A percentile compares a stretch with the other conserved stretches of the same genome.
phyloP scores from a whole-genome alignment of 2,329 filamentous ascomycete genomes.

The Aspergillus ibericus region DNA sequence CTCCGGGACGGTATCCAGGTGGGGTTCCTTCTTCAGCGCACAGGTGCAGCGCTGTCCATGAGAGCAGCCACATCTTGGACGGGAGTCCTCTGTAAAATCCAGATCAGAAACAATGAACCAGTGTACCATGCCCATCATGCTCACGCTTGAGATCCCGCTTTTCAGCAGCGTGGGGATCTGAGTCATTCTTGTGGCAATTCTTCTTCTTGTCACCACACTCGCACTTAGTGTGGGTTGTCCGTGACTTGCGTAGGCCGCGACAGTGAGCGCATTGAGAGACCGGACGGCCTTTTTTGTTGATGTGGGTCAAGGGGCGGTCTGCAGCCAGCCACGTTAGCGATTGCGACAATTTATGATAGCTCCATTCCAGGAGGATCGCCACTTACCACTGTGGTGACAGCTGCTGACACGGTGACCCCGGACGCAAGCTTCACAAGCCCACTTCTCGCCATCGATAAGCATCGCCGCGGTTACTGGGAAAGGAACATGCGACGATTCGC shows the following conservation, averaged over 20 bases:
- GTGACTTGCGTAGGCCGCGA: constrained; percentile 92
- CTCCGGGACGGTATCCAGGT: constrained; percentile 52
- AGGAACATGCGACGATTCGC: constrained; percentile 44
- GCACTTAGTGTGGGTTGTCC: constrained; percentile 91
- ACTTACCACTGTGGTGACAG: constrained; percentile 89
- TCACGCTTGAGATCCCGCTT: constrained; percentile 42
- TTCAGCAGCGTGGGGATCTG: constrained; percentile 34
- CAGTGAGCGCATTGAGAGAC: constrained; percentile 98
- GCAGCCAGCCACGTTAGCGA: constrained; percentile 17
- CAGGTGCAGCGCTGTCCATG: constrained; percentile 62
- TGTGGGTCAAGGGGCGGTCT: constrained; percentile 91
- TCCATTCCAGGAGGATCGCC: constrained; percentile 7
- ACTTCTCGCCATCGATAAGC: constrained; percentile 95
- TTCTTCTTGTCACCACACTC: constrained; percentile 94
- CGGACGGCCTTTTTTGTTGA: constrained; percentile 95
- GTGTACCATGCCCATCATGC: constrained; percentile 30
- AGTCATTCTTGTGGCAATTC: constrained; percentile 44
- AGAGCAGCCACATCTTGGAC: constrained; percentile 51
- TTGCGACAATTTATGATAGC: neutral
- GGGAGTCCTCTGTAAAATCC: constrained; percentile 35
- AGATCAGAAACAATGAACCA: constrained; percentile 35
- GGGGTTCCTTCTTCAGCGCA: constrained; percentile 59
- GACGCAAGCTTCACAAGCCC: constrained; percentile 96
- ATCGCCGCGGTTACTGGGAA: constrained; percentile 51
- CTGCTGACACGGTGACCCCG: constrained; percentile 98